Percentiles rank a stretch among this genome's conserved stretches.
These are phyloP conservation scores for Neopestalotiopsis clavispora DNA, from an alignment of 2,329 filamentous ascomycete species.

Conservation along the genomic window DNA sequence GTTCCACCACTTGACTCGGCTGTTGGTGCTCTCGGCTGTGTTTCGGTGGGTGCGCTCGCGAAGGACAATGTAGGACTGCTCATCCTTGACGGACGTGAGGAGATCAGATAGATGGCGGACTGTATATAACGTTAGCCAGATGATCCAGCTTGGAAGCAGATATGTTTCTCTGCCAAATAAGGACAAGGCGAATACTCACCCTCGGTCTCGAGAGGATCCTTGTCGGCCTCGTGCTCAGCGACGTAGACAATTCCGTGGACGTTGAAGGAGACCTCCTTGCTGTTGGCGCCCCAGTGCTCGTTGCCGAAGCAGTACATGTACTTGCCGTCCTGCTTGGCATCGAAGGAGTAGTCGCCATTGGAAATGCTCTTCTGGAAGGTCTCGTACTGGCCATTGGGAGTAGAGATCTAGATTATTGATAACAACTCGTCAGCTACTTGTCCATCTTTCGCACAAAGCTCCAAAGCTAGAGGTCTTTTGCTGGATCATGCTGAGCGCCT, in stretches of 20 bases:
- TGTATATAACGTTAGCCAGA: conserved; percentile 39
- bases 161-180: not conserved
- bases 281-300: conserved; percentile 94
- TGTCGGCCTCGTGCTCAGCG: conserved; percentile 80
- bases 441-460: not conserved
- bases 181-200: conserved; percentile 56
- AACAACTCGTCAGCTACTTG: not conserved
- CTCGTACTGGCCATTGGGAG: conserved; percentile 77
- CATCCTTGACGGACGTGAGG: conserved; percentile 91
- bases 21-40: conserved; percentile 98
- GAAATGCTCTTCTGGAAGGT: conserved; percentile 81
- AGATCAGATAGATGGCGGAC: conserved; percentile 85
- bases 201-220: conserved; percentile 90
- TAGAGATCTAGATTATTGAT: conserved; percentile 67
- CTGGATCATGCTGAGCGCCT: too few species aligned
- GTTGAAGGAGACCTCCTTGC: conserved; percentile 98
- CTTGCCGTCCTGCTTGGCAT: conserved; percentile 82
- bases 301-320: conserved; percentile 99
- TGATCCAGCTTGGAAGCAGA: not conserved
- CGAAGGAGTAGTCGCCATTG: conserved; percentile 92
- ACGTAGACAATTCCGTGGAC: conserved; percentile 99
- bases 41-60: conserved; percentile 96
- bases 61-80: conserved; percentile 95
- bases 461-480: not conserved
- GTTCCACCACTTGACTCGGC: conserved; percentile 99